A percentile compares a stretch with the other conserved stretches of the same genome.
phyloP scores from a whole-genome alignment of 2,329 filamentous ascomycete genomes.

The Clonostachys rosea region DNA sequence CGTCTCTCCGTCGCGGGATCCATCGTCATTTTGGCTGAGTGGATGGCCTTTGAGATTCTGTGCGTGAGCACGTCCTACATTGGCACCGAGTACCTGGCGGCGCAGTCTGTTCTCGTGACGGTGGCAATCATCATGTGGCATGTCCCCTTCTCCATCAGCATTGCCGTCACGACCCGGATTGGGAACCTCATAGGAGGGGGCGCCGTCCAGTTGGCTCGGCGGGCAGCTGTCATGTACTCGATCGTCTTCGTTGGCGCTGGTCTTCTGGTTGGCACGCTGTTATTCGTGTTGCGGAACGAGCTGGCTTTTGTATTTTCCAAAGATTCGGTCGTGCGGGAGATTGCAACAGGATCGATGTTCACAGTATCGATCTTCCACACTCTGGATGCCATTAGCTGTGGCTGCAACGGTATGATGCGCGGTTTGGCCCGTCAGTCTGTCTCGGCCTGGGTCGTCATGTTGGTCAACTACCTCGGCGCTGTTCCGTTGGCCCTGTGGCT shows the following conservation, averaged over 20 bases:
- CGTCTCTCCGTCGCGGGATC: slow-evolving; percentile 29
- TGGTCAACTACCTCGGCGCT: slow-evolving; percentile 28
- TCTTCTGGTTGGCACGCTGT: neutral
- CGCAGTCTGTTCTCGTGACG: slow-evolving; percentile 33
- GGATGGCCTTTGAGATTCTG: slow-evolving; percentile 35
- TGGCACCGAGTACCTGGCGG: slow-evolving; percentile 32
- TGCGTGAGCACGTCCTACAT: slow-evolving; percentile 39
- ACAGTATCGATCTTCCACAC: slow-evolving; percentile 18
- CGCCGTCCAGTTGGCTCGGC: slow-evolving; percentile 18
- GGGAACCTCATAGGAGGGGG: slow-evolving; percentile 34
- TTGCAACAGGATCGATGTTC: neutral
- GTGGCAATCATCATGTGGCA: slow-evolving; percentile 34
- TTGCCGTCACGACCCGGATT: slow-evolving; percentile 33
- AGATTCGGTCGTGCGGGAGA: neutral
- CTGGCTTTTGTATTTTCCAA: neutral
- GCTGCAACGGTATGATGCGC: slow-evolving; percentile 29
- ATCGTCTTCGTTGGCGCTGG: slow-evolving; percentile 1
- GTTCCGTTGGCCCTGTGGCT: slow-evolving; percentile 31
- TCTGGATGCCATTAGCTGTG: slow-evolving; percentile 25
- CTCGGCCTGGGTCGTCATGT: slow-evolving; percentile 26
- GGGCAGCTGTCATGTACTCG: slow-evolving; percentile 21
- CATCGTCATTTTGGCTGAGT: slow-evolving; percentile 33
- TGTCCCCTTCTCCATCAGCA: slow-evolving; percentile 33
- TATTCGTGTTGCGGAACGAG: neutral
- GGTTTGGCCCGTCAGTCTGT: slow-evolving; percentile 30